phyloP scores from a whole-genome alignment of 352 stramenopile genomes.

The Phytophthora ramorum region DNA sequence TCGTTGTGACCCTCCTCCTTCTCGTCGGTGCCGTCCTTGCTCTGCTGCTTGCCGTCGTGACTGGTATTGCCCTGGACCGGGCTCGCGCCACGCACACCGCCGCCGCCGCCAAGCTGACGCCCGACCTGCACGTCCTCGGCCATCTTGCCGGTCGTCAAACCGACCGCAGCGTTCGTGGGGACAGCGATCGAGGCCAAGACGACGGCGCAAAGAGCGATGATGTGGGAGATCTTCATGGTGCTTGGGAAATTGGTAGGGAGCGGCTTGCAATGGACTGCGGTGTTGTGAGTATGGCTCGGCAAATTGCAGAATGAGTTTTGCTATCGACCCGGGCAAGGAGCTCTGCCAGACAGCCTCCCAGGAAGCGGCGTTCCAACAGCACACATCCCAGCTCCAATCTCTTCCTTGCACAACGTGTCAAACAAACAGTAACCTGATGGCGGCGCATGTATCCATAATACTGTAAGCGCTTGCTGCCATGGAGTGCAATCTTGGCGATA shows the following conservation, averaged over 20 bases:
- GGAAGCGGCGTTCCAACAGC: not conserved
- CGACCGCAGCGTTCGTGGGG: conserved; percentile 5
- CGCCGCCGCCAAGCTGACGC: conserved; percentile 5
- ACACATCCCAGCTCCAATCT: not conserved
- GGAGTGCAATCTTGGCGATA: not conserved
- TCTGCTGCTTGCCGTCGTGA: not conserved
- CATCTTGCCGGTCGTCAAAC: conserved; percentile 7
- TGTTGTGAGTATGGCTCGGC: not conserved
- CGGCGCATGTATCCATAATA: too few relatives aligned
- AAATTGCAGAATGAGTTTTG: conserved; percentile 13
- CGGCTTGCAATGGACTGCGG: not conserved
- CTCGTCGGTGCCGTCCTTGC: too few relatives aligned
- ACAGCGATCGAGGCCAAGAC: conserved; percentile 5
- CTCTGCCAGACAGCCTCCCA: too few relatives aligned
- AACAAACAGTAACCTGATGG: too few relatives aligned
- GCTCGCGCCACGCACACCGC: conserved; percentile 3
- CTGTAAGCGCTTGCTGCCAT: not conserved
- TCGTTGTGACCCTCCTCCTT: too few relatives aligned
- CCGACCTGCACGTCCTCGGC: conserved; percentile 8
- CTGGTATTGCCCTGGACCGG: conserved; percentile 4
- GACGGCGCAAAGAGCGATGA: conserved; percentile 10
- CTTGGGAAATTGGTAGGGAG: conserved; percentile 4
- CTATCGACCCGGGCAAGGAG: not conserved
- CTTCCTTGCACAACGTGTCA: not conserved
- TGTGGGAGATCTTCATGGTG: conserved; percentile 18